A percentile compares a stretch with the other conserved stretches of the same genome.
These are phyloP conservation scores for Fusarium cicatricum DNA, from an alignment of 2,329 filamentous ascomycete genomes.

Conservation along the genomic window DNA sequence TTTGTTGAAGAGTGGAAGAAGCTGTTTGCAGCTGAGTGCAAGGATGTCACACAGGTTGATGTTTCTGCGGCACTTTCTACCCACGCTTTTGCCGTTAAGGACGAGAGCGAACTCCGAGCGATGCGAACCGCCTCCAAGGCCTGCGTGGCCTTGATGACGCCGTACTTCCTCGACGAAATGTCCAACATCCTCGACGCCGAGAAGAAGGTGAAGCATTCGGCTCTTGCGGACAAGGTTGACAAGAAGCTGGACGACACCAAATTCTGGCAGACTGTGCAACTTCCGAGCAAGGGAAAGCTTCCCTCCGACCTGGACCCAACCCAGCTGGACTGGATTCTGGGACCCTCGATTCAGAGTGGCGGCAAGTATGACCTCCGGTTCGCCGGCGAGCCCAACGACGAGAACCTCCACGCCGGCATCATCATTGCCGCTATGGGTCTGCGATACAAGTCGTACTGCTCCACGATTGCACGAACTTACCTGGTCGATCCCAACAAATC, in stretches of 20 bases:
- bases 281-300: slow-evolving; percentile 76
- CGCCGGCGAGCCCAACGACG: slow-evolving; percentile 79
- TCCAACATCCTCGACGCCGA: slow-evolving; percentile 94
- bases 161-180: slow-evolving; percentile 99
- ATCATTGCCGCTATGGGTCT: slow-evolving; percentile 93
- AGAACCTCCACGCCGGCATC: slow-evolving; percentile 86
- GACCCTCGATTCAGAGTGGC: slow-evolving; percentile 91
- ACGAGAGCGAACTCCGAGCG: slow-evolving; percentile 90
- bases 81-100: slow-evolving; percentile 89
- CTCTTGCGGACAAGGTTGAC: slow-evolving; percentile 85
- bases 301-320: slow-evolving; percentile 85
- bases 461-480: slow-evolving; percentile 90
- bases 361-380: slow-evolving; percentile 94
- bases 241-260: slow-evolving; percentile 92
- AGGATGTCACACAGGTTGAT: slow-evolving; percentile 89
- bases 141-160: slow-evolving; percentile 92
- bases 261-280: slow-evolving; percentile 84
- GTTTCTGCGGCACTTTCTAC: slow-evolving; percentile 82
- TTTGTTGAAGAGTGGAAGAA: slow-evolving; percentile 98
- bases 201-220: slow-evolving; percentile 93
- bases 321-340: slow-evolving; percentile 94
- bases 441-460: slow-evolving; percentile 95
- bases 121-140: slow-evolving; percentile 96
- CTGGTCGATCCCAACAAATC: slow-evolving; percentile 96
- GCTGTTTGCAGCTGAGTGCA: slow-evolving; percentile 76